Evolutionary conservation across 2,329 filamentous ascomycete genomes (phyloP).

Genomic region (Trichoderma sp.): DNA sequence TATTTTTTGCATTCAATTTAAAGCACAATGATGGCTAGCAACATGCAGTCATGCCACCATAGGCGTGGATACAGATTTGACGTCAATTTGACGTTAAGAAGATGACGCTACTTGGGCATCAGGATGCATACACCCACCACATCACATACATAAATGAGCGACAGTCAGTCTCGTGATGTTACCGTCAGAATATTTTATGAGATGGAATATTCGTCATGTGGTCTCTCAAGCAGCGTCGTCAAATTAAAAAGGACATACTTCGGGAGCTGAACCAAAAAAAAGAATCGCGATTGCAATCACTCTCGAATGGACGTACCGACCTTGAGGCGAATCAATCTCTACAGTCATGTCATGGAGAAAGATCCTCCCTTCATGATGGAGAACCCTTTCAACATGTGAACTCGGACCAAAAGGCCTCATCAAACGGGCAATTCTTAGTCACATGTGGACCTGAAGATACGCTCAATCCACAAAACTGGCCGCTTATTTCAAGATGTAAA

Average conservation of each 20-base stretch:
- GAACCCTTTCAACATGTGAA: background rate
- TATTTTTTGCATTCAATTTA: background rate
- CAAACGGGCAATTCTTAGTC: background rate
- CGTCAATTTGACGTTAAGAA: background rate
- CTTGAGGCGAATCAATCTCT: background rate
- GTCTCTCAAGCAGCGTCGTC: slow-evolving; percentile 1
- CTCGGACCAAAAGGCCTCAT: background rate
- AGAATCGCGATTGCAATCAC: background rate
- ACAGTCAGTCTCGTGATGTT: background rate
- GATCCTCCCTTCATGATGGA: background rate
- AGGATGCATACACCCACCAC: background rate
- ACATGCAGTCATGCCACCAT: background rate
- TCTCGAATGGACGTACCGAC: background rate
- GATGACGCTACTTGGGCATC: background rate
- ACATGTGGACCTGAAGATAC: slow-evolving; percentile 30
- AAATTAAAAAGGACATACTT: background rate
- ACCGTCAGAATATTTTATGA: background rate
- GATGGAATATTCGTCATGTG: background rate
- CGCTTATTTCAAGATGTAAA: slow-evolving; percentile 29
- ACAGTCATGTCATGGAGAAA: background rate
- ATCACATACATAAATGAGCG: background rate
- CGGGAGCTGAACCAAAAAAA: background rate
- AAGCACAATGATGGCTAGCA: background rate
- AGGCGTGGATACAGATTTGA: background rate
- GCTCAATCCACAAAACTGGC: slow-evolving; percentile 45